These are phyloP conservation scores for Pleurotus djamor DNA, from an alignment of 768 basidiomycete species.

Conservation along the genomic window DNA sequence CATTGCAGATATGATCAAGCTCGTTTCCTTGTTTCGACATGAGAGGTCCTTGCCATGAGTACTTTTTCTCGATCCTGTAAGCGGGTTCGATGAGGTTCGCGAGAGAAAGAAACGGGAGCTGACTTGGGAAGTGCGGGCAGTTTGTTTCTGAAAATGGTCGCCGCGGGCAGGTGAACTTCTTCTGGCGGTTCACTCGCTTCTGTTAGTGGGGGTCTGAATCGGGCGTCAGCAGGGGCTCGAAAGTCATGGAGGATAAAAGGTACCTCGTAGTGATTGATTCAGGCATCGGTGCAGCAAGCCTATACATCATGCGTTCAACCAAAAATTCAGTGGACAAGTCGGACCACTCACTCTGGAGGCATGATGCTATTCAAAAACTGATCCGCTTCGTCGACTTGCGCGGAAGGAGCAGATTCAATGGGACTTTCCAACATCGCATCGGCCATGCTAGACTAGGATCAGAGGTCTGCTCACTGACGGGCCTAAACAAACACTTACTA, in stretches of 20 bases:
- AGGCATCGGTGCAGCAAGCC: constrained; percentile 31
- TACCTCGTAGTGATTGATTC: constrained; percentile 7
- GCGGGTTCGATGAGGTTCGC: constrained; percentile 2
- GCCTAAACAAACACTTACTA: not conserved
- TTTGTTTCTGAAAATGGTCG: not conserved
- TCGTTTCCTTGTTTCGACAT: constrained; percentile 34
- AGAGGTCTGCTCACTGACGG: not conserved
- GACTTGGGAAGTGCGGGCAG: constrained; percentile 18
- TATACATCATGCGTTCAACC: constrained; percentile 9
- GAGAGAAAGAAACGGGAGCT: not conserved
- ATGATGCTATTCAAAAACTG: constrained; percentile 35
- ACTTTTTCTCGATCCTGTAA: constrained; percentile 54
- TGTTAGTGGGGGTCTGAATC: not conserved
- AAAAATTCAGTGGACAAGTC: not conserved
- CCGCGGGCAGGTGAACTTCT: constrained; percentile 8
- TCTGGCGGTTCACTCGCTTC: not conserved
- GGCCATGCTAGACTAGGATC: constrained; percentile 2
- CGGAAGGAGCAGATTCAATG: constrained; percentile 9
- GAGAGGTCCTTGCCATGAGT: constrained; percentile 64
- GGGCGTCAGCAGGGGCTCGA: not conserved
- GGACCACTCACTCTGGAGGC: constrained; percentile 33
- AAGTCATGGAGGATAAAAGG: not conserved
- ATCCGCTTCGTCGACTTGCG: constrained; percentile 20
- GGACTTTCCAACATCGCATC: constrained; percentile 3
- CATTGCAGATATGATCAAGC: constrained; percentile 46